A percentile compares a stretch with the other conserved stretches of the same genome.
Evolutionary conservation across 2,329 filamentous ascomycete genomes (phyloP).

Genomic region (Phialophora verrucosa): DNA sequence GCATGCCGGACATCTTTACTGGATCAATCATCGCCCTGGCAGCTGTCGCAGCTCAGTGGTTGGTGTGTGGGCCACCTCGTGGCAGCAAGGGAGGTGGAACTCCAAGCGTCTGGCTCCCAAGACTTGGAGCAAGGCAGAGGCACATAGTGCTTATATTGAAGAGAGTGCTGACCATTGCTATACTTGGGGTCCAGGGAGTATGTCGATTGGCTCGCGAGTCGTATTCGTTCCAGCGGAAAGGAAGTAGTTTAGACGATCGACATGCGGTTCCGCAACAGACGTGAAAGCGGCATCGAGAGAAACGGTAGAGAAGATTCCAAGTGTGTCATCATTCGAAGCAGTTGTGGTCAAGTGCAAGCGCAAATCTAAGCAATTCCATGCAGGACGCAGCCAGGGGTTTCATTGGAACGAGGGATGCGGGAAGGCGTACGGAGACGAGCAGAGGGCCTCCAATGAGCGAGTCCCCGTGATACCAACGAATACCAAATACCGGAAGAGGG

Average conservation of each 20-base stretch:
- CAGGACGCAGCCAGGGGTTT: not conserved
- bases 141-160: slow-evolving; percentile 26
- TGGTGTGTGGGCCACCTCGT: slow-evolving; percentile 19
- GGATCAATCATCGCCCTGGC: slow-evolving; percentile 11
- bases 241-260: slow-evolving; percentile 15
- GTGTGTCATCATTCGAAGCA: slow-evolving; percentile 3
- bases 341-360: not conserved
- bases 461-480: not conserved
- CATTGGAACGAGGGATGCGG: slow-evolving; percentile 6
- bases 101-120: not conserved
- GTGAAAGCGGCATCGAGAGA: slow-evolving; percentile 9
- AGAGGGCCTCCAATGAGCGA: not conserved
- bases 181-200: slow-evolving; percentile 13
- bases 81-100: slow-evolving; percentile 18
- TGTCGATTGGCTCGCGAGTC: slow-evolving; percentile 1
- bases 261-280: slow-evolving; percentile 24
- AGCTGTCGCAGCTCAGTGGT: not conserved
- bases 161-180: slow-evolving; percentile 25
- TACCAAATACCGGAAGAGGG: not conserved
- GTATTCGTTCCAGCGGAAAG: slow-evolving; percentile 28
- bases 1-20: slow-evolving; percentile 17
- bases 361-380: slow-evolving; percentile 9
- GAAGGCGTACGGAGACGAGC: not conserved
- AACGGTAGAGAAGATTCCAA: not conserved
- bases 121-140: slow-evolving; percentile 14